Percentiles rank a stretch among this genome's conserved stretches.
Evolutionary conservation across 106 monocot species (phyloP).

Genomic region (Platanthera guangdongensis): DNA sequence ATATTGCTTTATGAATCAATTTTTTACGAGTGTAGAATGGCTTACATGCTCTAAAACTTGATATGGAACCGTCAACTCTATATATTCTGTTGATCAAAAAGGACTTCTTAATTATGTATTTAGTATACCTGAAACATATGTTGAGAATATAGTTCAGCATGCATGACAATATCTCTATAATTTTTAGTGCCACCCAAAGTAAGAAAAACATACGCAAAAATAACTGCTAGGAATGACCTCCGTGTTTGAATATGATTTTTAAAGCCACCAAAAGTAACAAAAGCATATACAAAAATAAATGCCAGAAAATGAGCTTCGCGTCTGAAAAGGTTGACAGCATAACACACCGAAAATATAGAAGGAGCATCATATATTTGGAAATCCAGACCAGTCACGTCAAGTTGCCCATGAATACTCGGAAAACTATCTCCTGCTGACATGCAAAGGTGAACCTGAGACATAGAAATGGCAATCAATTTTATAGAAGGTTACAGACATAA

Average conservation of each 20-base stretch:
- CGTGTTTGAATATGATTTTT: not conserved
- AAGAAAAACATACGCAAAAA: no score
- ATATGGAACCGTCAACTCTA: no score
- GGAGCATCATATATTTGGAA: slow-evolving; percentile 87
- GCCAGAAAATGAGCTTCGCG: not conserved
- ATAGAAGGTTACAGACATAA: not conserved
- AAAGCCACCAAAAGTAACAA: not conserved
- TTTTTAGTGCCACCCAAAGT: no score
- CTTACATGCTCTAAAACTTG: no score
- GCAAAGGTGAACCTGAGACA: slow-evolving; percentile 78
- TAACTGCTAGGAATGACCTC: no score
- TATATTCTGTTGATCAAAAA: no score
- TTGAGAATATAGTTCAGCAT: no score
- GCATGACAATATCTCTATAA: no score
- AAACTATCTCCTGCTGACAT: slow-evolving; percentile 88
- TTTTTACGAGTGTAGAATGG: no score
- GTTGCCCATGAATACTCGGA: slow-evolving; percentile 87
- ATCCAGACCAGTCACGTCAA: slow-evolving; percentile 74
- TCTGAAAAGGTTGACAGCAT: not conserved
- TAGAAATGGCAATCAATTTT: slow-evolving; percentile 9
- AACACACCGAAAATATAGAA: slow-evolving; percentile 71
- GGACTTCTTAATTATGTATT: no score
- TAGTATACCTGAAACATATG: no score
- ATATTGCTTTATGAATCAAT: no score
- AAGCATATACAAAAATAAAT: not conserved